Evolutionary conservation across 192 early-diverging fungal species (phyloP).

Genomic region (Chytriomyces confervae): DNA sequence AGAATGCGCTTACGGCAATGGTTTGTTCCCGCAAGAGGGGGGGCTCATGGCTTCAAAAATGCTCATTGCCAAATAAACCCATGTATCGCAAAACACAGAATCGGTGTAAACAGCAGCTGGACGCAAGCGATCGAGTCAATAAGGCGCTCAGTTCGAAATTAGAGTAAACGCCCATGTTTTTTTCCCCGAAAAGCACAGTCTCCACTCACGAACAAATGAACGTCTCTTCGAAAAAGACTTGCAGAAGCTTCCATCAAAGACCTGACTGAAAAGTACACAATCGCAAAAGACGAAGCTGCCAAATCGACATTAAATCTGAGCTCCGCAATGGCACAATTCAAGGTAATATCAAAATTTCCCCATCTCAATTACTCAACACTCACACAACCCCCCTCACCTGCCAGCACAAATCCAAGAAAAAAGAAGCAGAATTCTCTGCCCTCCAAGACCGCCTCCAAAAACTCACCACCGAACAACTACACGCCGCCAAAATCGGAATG

Average conservation of each 20-base stretch:
- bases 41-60: neutral
- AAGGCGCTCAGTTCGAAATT: slow-evolving; percentile 16
- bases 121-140: slow-evolving; percentile 7
- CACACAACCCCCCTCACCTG: neutral
- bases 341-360: neutral
- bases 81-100: neutral
- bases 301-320: slow-evolving; percentile 6
- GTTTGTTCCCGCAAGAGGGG: neutral
- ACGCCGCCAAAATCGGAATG: slow-evolving; percentile 23
- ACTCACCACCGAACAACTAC: slow-evolving; percentile 12
- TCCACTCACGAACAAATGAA: neutral
- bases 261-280: neutral
- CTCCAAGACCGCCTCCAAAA: slow-evolving; percentile 30
- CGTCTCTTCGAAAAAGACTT: neutral
- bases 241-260: slow-evolving; percentile 13
- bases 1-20: neutral
- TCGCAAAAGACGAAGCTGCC: slow-evolving; percentile 25
- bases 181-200: neutral
- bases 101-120: neutral
- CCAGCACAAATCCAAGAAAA: neutral
- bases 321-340: slow-evolving; percentile 15
- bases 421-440: neutral
- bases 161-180: neutral
- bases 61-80: neutral
- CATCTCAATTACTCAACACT: neutral